Evolutionary conservation across 495 filamentous ascomycete species (phyloP).

Genomic region (Rusavskia elegans): DNA sequence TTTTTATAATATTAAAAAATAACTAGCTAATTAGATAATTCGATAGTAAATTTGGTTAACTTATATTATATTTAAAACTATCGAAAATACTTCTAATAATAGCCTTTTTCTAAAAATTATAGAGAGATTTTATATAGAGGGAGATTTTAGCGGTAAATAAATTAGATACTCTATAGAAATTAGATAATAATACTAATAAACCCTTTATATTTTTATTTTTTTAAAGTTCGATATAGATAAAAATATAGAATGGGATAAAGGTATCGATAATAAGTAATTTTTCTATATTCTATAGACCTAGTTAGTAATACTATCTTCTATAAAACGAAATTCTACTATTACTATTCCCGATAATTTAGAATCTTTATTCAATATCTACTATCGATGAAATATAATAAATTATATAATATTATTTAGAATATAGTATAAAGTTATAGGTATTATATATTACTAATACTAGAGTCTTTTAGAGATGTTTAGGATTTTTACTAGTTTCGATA

Average conservation of each 20-base stretch:
- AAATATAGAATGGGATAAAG: neutral
- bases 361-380: neutral
- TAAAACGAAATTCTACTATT: neutral
- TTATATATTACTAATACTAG: neutral
- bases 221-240: neutral
- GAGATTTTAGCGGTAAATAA: neutral
- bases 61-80: neutral
- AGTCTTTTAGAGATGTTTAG: neutral
- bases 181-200: neutral
- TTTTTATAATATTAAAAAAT: too few relatives aligned
- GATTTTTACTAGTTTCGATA: neutral
- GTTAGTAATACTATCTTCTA: neutral
- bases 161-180: too few relatives aligned
- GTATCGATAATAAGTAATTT: neutral
- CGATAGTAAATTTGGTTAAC: neutral
- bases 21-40: too few relatives aligned
- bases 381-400: neutral
- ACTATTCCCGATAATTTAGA: neutral
- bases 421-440: neutral
- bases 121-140: neutral
- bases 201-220: neutral
- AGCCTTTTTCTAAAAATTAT: neutral
- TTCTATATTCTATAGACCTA: neutral
- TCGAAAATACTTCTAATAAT: neutral
- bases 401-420: neutral